Evolutionary conservation across 768 basidiomycete species (phyloP).

Genomic region (Hypholoma sublateritium): DNA sequence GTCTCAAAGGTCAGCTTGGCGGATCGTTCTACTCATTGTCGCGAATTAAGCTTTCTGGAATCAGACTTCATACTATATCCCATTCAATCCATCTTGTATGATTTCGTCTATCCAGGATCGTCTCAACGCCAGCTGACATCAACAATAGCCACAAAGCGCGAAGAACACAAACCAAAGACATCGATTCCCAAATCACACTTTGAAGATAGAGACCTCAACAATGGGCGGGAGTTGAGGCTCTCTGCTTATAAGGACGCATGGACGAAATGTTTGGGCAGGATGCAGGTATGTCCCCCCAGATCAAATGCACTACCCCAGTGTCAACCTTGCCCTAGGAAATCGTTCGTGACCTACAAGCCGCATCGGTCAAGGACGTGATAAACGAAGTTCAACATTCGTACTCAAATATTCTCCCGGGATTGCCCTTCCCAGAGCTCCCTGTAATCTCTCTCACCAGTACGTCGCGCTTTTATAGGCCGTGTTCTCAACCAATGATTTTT

Average conservation of each 20-base stretch:
- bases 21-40: not conserved
- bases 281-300: slow-evolving; percentile 51
- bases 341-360: not conserved
- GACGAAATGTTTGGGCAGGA: slow-evolving; percentile 54
- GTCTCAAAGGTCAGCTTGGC: slow-evolving; percentile 10
- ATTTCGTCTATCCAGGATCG: not conserved
- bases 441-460: slow-evolving; percentile 33
- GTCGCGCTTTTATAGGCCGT: slow-evolving; percentile 12
- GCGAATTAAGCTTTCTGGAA: no score
- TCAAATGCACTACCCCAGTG: not conserved
- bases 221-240: slow-evolving; percentile 31
- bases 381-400: not conserved
- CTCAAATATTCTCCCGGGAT: not conserved
- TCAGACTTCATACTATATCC: slow-evolving; percentile 18
- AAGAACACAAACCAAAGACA: not conserved
- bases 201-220: slow-evolving; percentile 11
- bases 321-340: not conserved
- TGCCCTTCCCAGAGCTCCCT: slow-evolving; percentile 3
- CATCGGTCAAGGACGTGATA: not conserved
- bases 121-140: not conserved
- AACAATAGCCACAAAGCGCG: not conserved
- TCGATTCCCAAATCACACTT: not conserved
- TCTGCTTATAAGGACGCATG: slow-evolving; percentile 57
- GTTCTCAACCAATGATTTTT: not conserved
- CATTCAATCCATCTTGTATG: slow-evolving; percentile 12